These are phyloP conservation scores for Gymnopilus junonius DNA, from an alignment of 768 basidiomycete genomes.

Conservation along the genomic window DNA sequence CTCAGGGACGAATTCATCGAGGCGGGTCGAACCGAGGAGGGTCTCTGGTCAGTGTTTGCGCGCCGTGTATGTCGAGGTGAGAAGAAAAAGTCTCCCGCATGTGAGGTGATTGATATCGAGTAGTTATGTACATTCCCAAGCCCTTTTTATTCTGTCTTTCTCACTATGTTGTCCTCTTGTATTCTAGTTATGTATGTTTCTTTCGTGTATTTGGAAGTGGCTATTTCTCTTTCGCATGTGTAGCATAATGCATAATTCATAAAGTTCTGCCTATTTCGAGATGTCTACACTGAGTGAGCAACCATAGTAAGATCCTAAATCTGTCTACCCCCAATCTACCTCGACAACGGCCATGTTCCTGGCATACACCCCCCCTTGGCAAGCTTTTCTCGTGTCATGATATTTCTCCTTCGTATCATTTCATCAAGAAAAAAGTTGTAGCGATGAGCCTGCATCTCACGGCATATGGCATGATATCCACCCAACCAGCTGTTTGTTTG, in stretches of 20 bases:
- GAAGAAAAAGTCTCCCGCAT: background rate
- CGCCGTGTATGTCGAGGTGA: no score
- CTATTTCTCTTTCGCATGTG: no score
- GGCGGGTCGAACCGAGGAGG: background rate
- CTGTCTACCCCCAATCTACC: no score
- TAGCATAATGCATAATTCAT: no score
- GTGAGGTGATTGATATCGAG: background rate
- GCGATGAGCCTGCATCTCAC: background rate
- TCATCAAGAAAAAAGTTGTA: constrained; percentile 41
- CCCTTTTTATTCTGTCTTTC: background rate
- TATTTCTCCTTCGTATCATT: constrained; percentile 34
- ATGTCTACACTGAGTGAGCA: no score
- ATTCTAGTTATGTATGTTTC: background rate
- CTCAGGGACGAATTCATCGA: background rate
- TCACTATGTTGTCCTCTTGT: no score
- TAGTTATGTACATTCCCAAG: background rate
- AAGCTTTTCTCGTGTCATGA: constrained; percentile 10
- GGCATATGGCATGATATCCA: background rate
- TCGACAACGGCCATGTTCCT: background rate
- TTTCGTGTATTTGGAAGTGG: no score
- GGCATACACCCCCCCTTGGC: background rate
- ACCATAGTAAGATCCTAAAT: background rate
- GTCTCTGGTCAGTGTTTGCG: background rate
- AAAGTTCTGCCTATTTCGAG: no score
- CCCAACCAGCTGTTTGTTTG: background rate